Percentiles rank a stretch among this genome's conserved stretches.
Conservation (phyloP, 169 alveolate genomes). For the Plasmodium relictum region DNA sequence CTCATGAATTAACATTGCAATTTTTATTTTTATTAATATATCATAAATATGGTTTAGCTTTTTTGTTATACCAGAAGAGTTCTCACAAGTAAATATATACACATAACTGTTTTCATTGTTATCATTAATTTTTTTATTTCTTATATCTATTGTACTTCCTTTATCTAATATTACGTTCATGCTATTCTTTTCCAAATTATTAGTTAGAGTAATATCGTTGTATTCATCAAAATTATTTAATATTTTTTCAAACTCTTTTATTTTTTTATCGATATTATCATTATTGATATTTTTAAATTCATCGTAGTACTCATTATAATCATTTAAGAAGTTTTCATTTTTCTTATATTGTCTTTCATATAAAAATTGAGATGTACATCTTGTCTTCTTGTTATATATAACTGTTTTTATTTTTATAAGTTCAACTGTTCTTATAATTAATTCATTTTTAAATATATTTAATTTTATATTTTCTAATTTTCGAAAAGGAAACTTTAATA, state of each 20-base stretch:
- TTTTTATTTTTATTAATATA: constrained; percentile 24
- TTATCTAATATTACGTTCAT: background rate
- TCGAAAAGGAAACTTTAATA: constrained; percentile 82
- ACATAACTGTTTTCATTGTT: background rate
- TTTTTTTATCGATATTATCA: constrained; percentile 41
- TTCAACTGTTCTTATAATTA: constrained; percentile 78
- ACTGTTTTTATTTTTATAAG: constrained; percentile 82
- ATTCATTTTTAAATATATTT: constrained; percentile 40
- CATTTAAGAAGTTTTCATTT: background rate
- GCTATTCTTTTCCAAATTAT: background rate
- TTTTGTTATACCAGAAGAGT: background rate
- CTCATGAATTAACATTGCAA: constrained; percentile 52
- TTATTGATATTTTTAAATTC: constrained; percentile 39
- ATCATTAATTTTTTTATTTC: background rate
- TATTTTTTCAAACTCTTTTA: constrained; percentile 23
- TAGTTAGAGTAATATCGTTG: background rate
- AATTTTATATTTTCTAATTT: constrained; percentile 67
- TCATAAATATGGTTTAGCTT: constrained; percentile 33
- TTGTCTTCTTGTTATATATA: constrained; percentile 82
- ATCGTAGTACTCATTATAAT: constrained; percentile 27
- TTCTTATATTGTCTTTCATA: constrained; percentile 43
- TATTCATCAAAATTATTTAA: constrained; percentile 33
- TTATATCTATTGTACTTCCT: background rate
- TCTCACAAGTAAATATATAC: constrained; percentile 31
- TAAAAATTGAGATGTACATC: constrained; percentile 82